Conservation (phyloP, 345 rosid species). For the Microcos paniculata region DNA sequence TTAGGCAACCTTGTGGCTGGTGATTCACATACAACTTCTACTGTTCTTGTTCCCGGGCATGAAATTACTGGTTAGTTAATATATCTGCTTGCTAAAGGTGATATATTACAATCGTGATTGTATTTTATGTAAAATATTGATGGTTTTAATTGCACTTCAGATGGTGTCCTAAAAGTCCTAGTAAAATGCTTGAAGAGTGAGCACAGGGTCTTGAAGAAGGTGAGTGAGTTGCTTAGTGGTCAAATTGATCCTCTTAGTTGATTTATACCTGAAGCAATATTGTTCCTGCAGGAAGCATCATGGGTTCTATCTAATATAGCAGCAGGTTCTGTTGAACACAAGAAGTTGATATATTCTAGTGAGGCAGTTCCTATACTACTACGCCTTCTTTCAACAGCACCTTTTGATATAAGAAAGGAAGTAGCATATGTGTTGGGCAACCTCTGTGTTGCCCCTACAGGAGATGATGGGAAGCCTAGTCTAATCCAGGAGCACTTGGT, state of each 20-base stretch:
- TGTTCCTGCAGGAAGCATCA: constrained; percentile 71
- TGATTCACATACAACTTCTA: constrained; percentile 63
- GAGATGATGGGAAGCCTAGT: constrained; percentile 57
- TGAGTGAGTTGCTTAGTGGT: constrained; percentile 17
- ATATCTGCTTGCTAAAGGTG: constrained; percentile 13
- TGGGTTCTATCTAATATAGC: constrained; percentile 98
- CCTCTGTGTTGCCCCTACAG: constrained; percentile 86
- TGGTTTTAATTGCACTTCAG: constrained; percentile 38
- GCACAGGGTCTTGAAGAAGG: constrained; percentile 94
- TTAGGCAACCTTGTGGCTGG: constrained; percentile 92
- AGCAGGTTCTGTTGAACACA: constrained; percentile 86
- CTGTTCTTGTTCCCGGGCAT: constrained; percentile 56
- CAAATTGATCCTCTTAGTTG: neutral
- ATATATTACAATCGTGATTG: constrained; percentile 13
- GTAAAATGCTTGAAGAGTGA: constrained; percentile 87
- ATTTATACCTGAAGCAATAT: constrained; percentile 8
- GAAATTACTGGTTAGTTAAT: constrained; percentile 64
- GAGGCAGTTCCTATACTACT: constrained; percentile 68
- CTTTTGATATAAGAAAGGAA: constrained; percentile 87
- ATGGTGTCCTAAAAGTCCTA: constrained; percentile 57
- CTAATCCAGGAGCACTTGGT: constrained; percentile 73
- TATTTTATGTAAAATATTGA: constrained; percentile 18
- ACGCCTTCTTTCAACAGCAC: constrained; percentile 71
- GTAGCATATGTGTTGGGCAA: constrained; percentile 89
- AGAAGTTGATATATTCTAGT: constrained; percentile 63